These are phyloP conservation scores for Xylariaceae sp. DNA, from an alignment of 2,329 filamentous ascomycete species.

Conservation along the genomic window DNA sequence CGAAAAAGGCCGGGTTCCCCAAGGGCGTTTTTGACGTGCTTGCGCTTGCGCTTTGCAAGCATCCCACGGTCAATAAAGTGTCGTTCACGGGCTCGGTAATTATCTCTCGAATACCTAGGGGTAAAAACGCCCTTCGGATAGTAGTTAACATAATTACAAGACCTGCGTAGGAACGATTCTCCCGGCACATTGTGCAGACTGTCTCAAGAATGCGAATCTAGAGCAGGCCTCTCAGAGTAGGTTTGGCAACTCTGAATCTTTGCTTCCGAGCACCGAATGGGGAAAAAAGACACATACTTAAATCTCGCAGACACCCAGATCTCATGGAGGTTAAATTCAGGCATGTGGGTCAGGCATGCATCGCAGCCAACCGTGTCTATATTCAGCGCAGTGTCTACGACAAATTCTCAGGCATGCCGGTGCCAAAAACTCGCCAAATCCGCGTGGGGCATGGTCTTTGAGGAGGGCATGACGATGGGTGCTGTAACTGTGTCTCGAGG, in stretches of 20 bases:
- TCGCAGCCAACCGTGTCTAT: constrained; percentile 58
- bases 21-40: constrained; percentile 62
- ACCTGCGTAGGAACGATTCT: constrained; percentile 44
- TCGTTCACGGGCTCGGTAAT: constrained; percentile 61
- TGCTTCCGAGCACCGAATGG: too few species aligned
- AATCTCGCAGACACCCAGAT: constrained; percentile 46
- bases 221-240: constrained; percentile 53
- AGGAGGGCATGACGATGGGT: constrained; percentile 51
- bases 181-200: constrained; percentile 64
- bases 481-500: constrained; percentile 52
- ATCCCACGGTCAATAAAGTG: constrained; percentile 61
- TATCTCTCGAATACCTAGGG: not conserved
- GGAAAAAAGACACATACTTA: not conserved
- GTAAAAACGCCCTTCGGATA: not conserved
- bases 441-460: constrained; percentile 56
- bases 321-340: constrained; percentile 66
- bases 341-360: constrained; percentile 67
- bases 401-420: constrained; percentile 50
- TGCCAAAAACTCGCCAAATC: constrained; percentile 47
- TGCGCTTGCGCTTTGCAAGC: constrained; percentile 47
- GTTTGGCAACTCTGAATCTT: constrained; percentile 36
- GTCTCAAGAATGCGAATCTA: constrained; percentile 65
- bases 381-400: constrained; percentile 57
- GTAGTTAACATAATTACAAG: constrained; percentile 31
- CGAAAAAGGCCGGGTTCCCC: constrained; percentile 48